Conservation (phyloP, 192 early-diverging fungal species). For the Backusella tarrabulga region DNA sequence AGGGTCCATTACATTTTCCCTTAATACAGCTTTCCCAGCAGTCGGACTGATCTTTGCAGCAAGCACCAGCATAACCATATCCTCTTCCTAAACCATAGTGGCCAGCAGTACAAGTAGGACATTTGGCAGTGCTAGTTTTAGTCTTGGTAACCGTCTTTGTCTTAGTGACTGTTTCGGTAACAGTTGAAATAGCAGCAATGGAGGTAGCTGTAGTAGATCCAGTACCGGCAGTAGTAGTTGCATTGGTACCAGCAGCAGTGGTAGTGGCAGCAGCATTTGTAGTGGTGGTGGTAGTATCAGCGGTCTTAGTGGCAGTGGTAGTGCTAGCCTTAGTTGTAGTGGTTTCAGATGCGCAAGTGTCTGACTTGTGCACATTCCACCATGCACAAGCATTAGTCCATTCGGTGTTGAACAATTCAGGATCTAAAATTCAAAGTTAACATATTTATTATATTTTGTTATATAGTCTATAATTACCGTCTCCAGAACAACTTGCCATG, state of each 20-base stretch:
- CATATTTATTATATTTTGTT: not conserved
- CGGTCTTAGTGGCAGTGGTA: not conserved
- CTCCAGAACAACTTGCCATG: conserved; percentile 13
- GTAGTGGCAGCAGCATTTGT: not conserved
- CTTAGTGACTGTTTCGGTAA: not conserved
- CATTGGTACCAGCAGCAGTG: not conserved
- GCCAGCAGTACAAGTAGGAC: not conserved
- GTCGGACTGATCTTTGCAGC: conserved; percentile 12
- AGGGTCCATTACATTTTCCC: not conserved
- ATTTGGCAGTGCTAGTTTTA: not conserved
- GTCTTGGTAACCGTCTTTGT: not conserved
- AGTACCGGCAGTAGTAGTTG: not conserved
- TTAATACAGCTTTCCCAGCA: conserved; percentile 4
- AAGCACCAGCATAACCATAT: not conserved
- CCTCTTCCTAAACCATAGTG: conserved; percentile 1
- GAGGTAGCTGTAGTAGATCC: not conserved
- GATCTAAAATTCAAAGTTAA: conserved; percentile 3
- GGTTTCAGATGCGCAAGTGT: conserved; percentile 3
- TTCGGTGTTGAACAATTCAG: conserved; percentile 12
- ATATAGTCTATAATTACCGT: not conserved
- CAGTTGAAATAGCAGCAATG: not conserved
- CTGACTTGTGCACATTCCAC: not conserved
- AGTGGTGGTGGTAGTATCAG: not conserved
- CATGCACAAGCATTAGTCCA: conserved; percentile 14
- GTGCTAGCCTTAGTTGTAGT: not conserved